Evolutionary conservation across 768 basidiomycete species (phyloP).

Genomic region (Paxillus involutus): DNA sequence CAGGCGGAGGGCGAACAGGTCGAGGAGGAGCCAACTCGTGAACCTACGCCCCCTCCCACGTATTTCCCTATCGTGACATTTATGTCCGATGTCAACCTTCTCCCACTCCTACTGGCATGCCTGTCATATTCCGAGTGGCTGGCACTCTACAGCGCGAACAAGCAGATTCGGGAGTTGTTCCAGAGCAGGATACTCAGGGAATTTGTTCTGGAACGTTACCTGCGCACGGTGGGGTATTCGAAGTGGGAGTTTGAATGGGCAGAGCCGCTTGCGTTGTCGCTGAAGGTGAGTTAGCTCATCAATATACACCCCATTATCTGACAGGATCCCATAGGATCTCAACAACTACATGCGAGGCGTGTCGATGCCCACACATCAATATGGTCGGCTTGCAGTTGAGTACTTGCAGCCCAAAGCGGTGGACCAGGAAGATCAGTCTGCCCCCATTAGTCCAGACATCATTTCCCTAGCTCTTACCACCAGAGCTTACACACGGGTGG

Average conservation of each 20-base stretch:
- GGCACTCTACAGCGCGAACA: conserved; percentile 54
- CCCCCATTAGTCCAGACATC: conserved; percentile 42
- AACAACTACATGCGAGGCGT: conserved; percentile 80
- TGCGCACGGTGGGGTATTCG: conserved; percentile 70
- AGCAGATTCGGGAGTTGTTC: conserved; percentile 52
- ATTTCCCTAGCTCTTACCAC: conserved; percentile 57
- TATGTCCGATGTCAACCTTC: conserved; percentile 50
- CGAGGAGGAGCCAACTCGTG: conserved; percentile 15
- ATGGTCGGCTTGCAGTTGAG: conserved; percentile 55
- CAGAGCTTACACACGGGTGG: conserved; percentile 77
- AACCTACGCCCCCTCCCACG: conserved; percentile 24
- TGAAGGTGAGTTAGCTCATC: conserved; percentile 48
- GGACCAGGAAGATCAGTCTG: conserved; percentile 41
- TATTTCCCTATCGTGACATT: conserved; percentile 58
- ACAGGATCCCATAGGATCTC: conserved; percentile 56
- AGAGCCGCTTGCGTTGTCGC: conserved; percentile 63
- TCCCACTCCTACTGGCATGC: conserved; percentile 55
- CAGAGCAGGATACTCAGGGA: conserved; percentile 56
- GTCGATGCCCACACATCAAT: conserved; percentile 72
- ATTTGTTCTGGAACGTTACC: conserved; percentile 63
- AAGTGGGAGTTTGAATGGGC: conserved; percentile 55
- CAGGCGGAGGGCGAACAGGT: conserved; percentile 13
- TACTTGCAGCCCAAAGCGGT: conserved; percentile 53
- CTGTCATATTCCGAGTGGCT: conserved; percentile 77
- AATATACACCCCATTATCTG: conserved; percentile 1